A percentile compares a stretch with the other conserved stretches of the same genome.
Conservation (phyloP, 148 eudicot species). For the Silene uniflora region DNA sequence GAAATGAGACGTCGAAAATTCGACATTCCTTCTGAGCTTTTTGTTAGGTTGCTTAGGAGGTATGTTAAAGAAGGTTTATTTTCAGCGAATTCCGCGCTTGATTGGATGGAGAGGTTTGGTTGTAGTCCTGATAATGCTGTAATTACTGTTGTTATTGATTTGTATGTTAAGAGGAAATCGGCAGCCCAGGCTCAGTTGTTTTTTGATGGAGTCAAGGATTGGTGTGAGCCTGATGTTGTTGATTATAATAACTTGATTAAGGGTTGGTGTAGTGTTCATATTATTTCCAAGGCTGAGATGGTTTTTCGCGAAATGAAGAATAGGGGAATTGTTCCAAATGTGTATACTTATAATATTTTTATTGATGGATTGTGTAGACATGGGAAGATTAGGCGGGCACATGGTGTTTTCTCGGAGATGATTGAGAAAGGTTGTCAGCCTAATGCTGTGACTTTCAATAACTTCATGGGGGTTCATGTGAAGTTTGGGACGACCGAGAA, state of each 20-base stretch:
- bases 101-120: conserved; percentile 78
- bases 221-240: conserved; percentile 61
- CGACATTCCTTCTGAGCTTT: conserved; percentile 39
- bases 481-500: conserved; percentile 64
- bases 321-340: conserved; percentile 71
- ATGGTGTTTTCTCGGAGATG: conserved; percentile 90
- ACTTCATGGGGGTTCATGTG: conserved; percentile 81
- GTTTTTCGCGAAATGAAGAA: conserved; percentile 76
- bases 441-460: conserved; percentile 71
- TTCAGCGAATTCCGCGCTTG: conserved; percentile 52
- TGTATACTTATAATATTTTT: conserved; percentile 62
- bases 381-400: conserved; percentile 77
- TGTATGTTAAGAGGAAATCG: conserved; percentile 60
- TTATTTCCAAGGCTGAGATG: conserved; percentile 64
- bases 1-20: conserved; percentile 45
- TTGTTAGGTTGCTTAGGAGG: conserved; percentile 49
- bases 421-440: conserved; percentile 65
- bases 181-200: conserved; percentile 72
- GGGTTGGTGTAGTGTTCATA: conserved; percentile 78
- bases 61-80: conserved; percentile 69
- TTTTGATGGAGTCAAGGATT: conserved; percentile 57
- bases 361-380: conserved; percentile 78
- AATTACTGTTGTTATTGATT: conserved; percentile 43
- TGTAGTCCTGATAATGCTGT: conserved; percentile 54
- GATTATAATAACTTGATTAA: conserved; percentile 67